Evolutionary conservation across 106 monocot genomes (phyloP).

Genomic region (Alisma plantagoaquatica): DNA sequence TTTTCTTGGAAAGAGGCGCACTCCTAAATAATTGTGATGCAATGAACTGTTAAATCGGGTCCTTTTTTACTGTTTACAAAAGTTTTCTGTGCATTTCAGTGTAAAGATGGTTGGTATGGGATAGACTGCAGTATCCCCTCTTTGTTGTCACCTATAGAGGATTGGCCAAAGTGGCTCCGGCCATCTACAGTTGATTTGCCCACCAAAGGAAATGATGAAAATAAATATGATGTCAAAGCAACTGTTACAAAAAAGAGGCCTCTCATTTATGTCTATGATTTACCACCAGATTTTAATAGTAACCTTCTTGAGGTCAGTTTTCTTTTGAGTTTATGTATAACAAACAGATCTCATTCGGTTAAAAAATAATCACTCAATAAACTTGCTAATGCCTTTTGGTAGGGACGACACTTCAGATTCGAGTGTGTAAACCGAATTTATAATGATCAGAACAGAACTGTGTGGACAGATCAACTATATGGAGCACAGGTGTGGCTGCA

Average conservation of each 20-base stretch:
- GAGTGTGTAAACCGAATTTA: slow-evolving; percentile 89
- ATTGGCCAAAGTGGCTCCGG: slow-evolving; percentile 75
- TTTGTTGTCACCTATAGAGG: slow-evolving; percentile 32
- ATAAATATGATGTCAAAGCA: slow-evolving; percentile 8
- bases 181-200: slow-evolving; percentile 50
- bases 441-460: slow-evolving; percentile 54
- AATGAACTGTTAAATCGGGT: too few species aligned
- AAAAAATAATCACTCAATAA: not conserved
- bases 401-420: slow-evolving; percentile 84
- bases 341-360: too few species aligned
- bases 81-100: too few species aligned
- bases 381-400: not conserved
- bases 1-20: too few species aligned
- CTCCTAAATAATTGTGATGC: too few species aligned
- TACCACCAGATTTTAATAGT: slow-evolving; percentile 83
- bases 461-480: slow-evolving; percentile 75
- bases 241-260: slow-evolving; percentile 72
- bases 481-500: slow-evolving; percentile 97
- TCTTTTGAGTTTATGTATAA: too few species aligned
- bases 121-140: slow-evolving; percentile 96
- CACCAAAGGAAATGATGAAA: too few species aligned
- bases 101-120: slow-evolving; percentile 77
- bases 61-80: too few species aligned
- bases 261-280: slow-evolving; percentile 94
- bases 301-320: slow-evolving; percentile 86